phyloP scores from a whole-genome alignment of 805 yeast genomes.

The Lachancea lanzarotensis region DNA sequence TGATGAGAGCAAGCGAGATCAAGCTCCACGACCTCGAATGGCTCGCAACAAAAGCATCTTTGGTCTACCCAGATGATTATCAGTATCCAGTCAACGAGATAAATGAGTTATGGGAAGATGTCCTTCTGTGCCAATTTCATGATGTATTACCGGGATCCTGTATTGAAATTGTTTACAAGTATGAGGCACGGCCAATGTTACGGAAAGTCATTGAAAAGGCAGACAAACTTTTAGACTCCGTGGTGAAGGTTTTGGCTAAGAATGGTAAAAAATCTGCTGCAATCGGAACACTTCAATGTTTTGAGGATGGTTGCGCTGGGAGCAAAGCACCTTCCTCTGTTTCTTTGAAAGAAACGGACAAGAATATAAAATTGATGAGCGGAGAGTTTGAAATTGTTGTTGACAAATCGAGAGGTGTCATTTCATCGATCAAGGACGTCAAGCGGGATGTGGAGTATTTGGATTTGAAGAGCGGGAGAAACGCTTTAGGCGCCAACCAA shows the following conservation, averaged over 20 bases:
- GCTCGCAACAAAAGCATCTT: slow-evolving; percentile 70
- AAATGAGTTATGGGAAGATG: slow-evolving; percentile 76
- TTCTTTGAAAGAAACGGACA: slow-evolving; percentile 27
- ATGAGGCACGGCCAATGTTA: slow-evolving; percentile 80
- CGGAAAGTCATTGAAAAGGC: slow-evolving; percentile 48
- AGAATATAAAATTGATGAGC: slow-evolving; percentile 50
- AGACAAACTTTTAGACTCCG: slow-evolving; percentile 44
- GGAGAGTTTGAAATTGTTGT: slow-evolving; percentile 53
- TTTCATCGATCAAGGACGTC: slow-evolving; percentile 59
- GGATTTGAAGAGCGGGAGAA: slow-evolving; percentile 47
- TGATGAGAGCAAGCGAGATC: slow-evolving; percentile 70
- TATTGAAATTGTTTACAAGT: slow-evolving; percentile 86
- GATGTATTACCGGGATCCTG: slow-evolving; percentile 98
- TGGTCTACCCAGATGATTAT: slow-evolving; percentile 41
- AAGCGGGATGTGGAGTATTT: slow-evolving; percentile 57
- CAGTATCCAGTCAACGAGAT: slow-evolving; percentile 67
- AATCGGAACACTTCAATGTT: slow-evolving; percentile 1
- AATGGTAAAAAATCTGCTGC: slow-evolving; percentile 7
- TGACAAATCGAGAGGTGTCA: slow-evolving; percentile 47
- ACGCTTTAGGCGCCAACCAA: slow-evolving; percentile 69
- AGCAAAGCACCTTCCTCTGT: neutral
- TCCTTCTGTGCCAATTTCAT: slow-evolving; percentile 88
- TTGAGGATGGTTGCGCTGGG: neutral
- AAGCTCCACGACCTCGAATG: slow-evolving; percentile 81
- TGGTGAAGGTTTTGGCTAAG: slow-evolving; percentile 40